phyloP scores from a whole-genome alignment of 176 grass and related monocot genomes.

The Canna indica region DNA sequence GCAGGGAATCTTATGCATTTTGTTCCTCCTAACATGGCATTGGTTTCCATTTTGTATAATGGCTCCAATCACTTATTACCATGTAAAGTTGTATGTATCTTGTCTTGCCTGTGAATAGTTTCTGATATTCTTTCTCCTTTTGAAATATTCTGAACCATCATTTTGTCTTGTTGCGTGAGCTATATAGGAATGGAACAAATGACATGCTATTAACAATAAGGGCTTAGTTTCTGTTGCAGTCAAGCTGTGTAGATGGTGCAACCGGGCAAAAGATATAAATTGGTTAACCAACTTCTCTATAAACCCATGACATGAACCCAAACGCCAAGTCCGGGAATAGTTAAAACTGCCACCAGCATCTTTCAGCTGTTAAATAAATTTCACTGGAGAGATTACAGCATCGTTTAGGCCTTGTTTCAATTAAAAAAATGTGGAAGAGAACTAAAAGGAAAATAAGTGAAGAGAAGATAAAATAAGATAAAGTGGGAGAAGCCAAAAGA shows the following conservation, averaged over 20 bases:
- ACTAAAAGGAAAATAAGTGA: no score
- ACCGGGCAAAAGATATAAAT: neutral
- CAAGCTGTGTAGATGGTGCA: neutral
- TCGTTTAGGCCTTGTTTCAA: no score
- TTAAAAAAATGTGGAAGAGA: no score
- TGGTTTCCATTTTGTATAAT: conserved; percentile 81
- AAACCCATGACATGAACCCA: neutral
- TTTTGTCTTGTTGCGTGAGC: neutral
- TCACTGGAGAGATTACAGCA: neutral
- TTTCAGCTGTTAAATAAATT: neutral
- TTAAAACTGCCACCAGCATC: neutral
- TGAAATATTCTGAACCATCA: neutral
- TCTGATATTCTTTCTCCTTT: neutral
- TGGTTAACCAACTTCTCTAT: neutral
- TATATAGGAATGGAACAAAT: neutral
- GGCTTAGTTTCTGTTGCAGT: neutral
- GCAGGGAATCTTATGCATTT: conserved; percentile 55
- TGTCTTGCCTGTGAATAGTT: conserved; percentile 2
- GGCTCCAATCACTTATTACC: conserved; percentile 82
- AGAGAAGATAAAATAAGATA: no score
- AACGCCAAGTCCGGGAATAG: neutral
- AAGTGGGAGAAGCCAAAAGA: no score
- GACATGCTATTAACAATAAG: neutral
- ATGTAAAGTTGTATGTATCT: conserved; percentile 64
- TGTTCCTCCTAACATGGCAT: conserved; percentile 64